A percentile compares a stretch with the other conserved stretches of the same genome.
Conservation (phyloP, 805 yeast genomes). For the Debaryomyces tyrocola region DNA sequence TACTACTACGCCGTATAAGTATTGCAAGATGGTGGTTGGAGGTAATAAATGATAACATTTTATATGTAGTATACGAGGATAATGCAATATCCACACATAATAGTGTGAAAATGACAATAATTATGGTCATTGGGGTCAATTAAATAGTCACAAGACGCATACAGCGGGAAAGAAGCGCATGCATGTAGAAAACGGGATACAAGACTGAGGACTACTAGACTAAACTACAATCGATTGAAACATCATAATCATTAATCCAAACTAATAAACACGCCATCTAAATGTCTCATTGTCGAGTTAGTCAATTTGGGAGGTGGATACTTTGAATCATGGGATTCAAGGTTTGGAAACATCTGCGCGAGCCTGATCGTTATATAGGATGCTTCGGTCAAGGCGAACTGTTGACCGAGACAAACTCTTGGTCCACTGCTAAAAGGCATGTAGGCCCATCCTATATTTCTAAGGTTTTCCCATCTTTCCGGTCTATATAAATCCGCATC, state of each 20-base stretch:
- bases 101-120: too few relatives aligned
- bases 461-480: constrained; percentile 39
- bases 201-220: too few relatives aligned
- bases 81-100: too few relatives aligned
- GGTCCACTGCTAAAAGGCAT: constrained; percentile 40
- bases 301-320: constrained; percentile 24
- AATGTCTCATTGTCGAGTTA: constrained; percentile 8
- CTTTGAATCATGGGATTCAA: constrained; percentile 10
- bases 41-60: too few relatives aligned
- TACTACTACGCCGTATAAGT: too few relatives aligned
- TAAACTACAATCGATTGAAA: too few relatives aligned
- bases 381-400: constrained; percentile 40
- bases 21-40: too few relatives aligned
- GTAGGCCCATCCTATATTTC: constrained; percentile 36
- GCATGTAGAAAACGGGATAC: too few relatives aligned
- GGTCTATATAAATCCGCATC: constrained; percentile 36
- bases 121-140: too few relatives aligned
- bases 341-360: constrained; percentile 28
- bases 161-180: too few relatives aligned
- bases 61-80: too few relatives aligned
- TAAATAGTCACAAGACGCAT: too few relatives aligned
- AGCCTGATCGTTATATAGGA: constrained; percentile 29
- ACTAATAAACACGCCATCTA: constrained; percentile 7
- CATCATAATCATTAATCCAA: constrained; percentile 5
- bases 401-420: constrained; percentile 40